Percentiles rank a stretch among this genome's conserved stretches.
phyloP scores from a whole-genome alignment of 164 flowering plant genomes.

The Stephania japonica region DNA sequence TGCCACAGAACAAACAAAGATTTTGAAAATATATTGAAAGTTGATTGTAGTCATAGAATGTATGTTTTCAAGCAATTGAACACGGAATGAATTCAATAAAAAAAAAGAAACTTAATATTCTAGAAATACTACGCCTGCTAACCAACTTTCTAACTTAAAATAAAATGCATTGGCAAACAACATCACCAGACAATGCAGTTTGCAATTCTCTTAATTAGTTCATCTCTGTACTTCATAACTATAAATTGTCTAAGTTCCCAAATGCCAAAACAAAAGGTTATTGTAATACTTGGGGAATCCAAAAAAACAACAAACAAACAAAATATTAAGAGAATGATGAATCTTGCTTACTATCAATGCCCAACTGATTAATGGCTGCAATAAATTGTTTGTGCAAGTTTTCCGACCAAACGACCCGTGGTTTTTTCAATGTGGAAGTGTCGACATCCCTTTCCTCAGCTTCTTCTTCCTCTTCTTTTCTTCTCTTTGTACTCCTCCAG shows the following conservation, averaged over 20 bases:
- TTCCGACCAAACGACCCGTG: conserved; percentile 93
- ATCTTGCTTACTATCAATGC: conserved; percentile 70
- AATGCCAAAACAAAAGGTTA: background rate
- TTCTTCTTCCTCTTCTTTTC: conserved; percentile 83
- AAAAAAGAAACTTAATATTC: too few relatives aligned
- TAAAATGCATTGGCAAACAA: too few relatives aligned
- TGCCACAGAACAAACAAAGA: background rate
- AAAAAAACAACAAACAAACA: background rate
- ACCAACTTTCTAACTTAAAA: too few relatives aligned
- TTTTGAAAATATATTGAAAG: background rate
- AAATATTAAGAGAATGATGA: background rate
- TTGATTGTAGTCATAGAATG: background rate
- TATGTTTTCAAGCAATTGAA: too few relatives aligned
- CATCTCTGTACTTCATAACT: background rate
- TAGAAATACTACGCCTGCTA: too few relatives aligned
- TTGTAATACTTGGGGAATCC: too few relatives aligned
- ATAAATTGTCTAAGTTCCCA: background rate
- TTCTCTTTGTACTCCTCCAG: conserved; percentile 60
- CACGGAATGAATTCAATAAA: too few relatives aligned
- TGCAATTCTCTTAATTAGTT: too few relatives aligned
- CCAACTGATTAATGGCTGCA: conserved; percentile 78
- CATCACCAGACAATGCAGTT: too few relatives aligned
- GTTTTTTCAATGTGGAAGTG: conserved; percentile 69
- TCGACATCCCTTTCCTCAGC: conserved; percentile 48
- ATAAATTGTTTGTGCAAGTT: conserved; percentile 95